Evolutionary conservation across 371 early-diverging fungal species (phyloP), one percentile per base, ranked within the genome.

Genomic region (Basidiobolus heterosporus): DNA sequence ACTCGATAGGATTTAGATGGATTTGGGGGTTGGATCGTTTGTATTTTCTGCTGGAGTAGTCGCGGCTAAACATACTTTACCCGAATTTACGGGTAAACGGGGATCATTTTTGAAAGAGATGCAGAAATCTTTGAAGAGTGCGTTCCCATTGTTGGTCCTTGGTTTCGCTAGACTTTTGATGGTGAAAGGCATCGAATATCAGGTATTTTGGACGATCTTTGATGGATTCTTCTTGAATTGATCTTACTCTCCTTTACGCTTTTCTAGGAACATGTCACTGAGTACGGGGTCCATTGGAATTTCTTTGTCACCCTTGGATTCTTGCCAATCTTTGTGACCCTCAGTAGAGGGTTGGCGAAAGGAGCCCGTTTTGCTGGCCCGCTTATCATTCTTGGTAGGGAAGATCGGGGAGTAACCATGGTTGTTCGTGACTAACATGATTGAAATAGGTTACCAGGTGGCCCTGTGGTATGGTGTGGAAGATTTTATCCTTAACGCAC

Each of bases 241-340:
- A 46, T 37, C 6, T 35, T 35, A 37, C 30, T 38, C 19, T 52
- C 19, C 59, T 50, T n/a, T n/a, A n/a, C n/a, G n/a, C 48, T 61
- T 42, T 35, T 41, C 17, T 45, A 90, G 74, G 88, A 89, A 45
- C 91, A 93, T 56, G 85, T 82, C 8, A 74, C 86, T 1, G 97
- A 97, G 61, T 97, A 97, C 57, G 97, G 97, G 17, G 72, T 89
- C 41, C 97, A 97, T 54, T 97, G 97, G 97, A 97, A 97, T 67
- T 97, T 97, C 58, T 97, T 95, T 58, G 72, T 91, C 48, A 95
- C 97, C 0, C 71, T 97, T 11, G 91, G 85, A 0, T 66, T 85
- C 46, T 57, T 97, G 38, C 87, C 90, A 4, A 64, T 87, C 14
- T 71, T 83, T 71, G 72, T 75, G 23, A 71, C 85, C 19, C 21